phyloP scores from a whole-genome alignment of 2,329 filamentous ascomycete species.

The Aureobasidium melanogenum region DNA sequence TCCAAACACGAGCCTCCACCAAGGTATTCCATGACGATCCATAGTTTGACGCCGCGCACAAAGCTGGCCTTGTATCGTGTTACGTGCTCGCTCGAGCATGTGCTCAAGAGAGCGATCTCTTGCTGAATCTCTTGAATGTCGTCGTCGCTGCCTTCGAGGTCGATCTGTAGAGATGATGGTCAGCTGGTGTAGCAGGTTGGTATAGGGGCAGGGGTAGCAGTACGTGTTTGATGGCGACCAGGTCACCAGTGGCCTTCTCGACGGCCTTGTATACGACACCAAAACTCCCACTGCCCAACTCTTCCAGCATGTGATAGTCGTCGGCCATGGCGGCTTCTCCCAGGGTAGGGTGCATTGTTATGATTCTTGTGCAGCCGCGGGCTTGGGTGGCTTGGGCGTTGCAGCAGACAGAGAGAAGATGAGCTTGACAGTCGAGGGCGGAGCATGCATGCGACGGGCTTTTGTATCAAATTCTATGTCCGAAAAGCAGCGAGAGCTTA shows the following conservation, averaged over 20 bases:
- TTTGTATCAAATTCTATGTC: constrained; percentile 2
- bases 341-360: constrained; percentile 14
- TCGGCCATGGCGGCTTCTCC: constrained; percentile 51
- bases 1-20: constrained; percentile 94
- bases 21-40: constrained; percentile 99
- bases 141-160: constrained; percentile 96
- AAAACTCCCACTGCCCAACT: constrained; percentile 96
- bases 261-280: constrained; percentile 96
- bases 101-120: constrained; percentile 90
- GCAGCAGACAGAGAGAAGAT: background rate
- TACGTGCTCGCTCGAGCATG: constrained; percentile 86
- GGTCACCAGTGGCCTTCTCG: constrained; percentile 79
- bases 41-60: constrained; percentile 89
- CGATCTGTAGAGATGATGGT: constrained; percentile 57
- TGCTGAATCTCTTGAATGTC: constrained; percentile 98
- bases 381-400: background rate
- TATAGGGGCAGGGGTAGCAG: constrained; percentile 23
- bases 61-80: constrained; percentile 97
- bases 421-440: background rate
- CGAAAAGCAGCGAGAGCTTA: background rate
- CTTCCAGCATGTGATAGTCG: constrained; percentile 90
- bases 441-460: constrained; percentile 7
- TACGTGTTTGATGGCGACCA: constrained; percentile 95
- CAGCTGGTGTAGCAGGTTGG: background rate
- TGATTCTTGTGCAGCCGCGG: background rate